Evolutionary conservation across 805 yeast genomes (phyloP), one percentile per base, ranked within the genome.

Genomic region (Kodamaea laetipori): DNA sequence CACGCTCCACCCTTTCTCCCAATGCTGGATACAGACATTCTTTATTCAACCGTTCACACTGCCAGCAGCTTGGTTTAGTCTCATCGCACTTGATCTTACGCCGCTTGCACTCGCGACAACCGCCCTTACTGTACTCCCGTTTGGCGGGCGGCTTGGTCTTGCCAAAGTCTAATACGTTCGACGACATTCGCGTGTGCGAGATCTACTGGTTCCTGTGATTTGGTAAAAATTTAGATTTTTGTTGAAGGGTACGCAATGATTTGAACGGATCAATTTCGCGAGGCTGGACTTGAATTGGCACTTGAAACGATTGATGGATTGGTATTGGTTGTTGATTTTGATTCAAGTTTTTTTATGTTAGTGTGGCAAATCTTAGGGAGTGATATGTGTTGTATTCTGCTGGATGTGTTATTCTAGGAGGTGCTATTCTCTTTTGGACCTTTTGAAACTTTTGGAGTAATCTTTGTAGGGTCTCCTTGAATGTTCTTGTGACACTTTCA

Each of bases 41-140:
- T 42, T 67, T 68, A 23, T 54, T 57, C 24, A 63, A 54, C 26
- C 68, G 53, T 4, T 55, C 53, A 48, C 72, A 66, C 41, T 62
- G 67, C 60, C 67, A 60, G 45, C 73, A 68, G 44, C 40, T 52
- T 32, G 60, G 67, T 45, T 55, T 64, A 17, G 44, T 58, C 50
- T 68, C 73, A 31, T 66, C 69, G 35, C 73, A 68, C 46, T 71
- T 71, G 37, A 71, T 70, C 46, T 71, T 71, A 41, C 73, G 58
- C 19, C 73, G 57, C 46, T 70, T 71, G 49, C 76, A 71, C 45
- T 68, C 73, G 12, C 61, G 50, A 49, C 76, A 71, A 3, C 76
- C 76, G 12, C 59, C 61, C 42, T 67, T 66, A 50, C 64, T 60
- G 49, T 69, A 69, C 46, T 55, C 61, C 9, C 50, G 51, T 26